These are phyloP conservation scores for Zelopaecilomyces penicillatus DNA, from an alignment of 2,329 filamentous ascomycete species.

Conservation along the genomic window DNA sequence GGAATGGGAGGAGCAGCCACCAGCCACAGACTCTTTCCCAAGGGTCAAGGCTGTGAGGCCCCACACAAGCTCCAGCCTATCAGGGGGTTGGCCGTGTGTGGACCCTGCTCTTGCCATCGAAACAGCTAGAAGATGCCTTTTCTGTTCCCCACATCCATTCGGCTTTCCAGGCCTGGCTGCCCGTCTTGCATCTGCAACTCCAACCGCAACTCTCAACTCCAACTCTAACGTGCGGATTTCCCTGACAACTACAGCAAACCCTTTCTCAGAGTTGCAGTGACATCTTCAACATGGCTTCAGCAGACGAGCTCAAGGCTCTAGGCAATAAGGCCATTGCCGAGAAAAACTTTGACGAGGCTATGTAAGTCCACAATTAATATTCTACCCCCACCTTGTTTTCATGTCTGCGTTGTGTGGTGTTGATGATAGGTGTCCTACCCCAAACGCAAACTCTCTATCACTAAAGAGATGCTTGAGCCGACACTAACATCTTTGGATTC, in stretches of 20 bases:
- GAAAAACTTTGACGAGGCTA: slow-evolving; percentile 92
- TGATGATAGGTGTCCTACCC: no score
- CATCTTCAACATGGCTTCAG: slow-evolving; percentile 42
- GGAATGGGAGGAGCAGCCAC: no score
- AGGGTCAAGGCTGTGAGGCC: neutral
- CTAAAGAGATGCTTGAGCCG: no score
- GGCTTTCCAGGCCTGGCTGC: neutral
- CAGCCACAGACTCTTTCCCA: no score
- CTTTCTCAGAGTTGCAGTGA: slow-evolving; percentile 1
- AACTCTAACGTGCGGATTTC: neutral
- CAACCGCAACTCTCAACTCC: neutral
- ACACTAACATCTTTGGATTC: no score
- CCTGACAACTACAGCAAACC: no score
- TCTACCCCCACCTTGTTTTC: neutral
- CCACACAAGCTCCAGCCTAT: slow-evolving; percentile 24
- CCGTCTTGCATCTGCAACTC: neutral
- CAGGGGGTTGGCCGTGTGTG: slow-evolving; percentile 11
- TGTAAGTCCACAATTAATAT: slow-evolving; percentile 52
- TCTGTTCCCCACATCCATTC: slow-evolving; percentile 20
- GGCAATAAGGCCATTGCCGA: slow-evolving; percentile 98
- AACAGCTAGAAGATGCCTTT: slow-evolving; percentile 33
- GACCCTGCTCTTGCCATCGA: slow-evolving; percentile 25
- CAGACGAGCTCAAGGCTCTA: slow-evolving; percentile 83
- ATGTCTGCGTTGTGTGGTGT: neutral
- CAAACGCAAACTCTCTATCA: no score